Evolutionary conservation across 139 green algal species (phyloP).

Genomic region (Volvox reticuliferus): DNA sequence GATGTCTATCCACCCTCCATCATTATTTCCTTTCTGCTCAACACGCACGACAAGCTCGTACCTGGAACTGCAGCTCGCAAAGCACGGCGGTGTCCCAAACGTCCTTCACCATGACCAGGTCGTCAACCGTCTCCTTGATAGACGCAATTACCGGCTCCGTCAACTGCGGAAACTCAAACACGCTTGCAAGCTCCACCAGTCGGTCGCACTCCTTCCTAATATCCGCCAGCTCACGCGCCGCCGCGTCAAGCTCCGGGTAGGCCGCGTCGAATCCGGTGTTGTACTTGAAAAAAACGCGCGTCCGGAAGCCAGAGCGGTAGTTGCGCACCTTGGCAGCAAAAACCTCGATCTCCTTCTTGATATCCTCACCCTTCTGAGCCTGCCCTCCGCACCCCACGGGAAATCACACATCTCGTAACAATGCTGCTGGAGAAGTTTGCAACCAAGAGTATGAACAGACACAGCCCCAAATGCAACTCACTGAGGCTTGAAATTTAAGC

Average conservation of each 20-base stretch:
- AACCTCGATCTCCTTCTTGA: slow-evolving; percentile 77
- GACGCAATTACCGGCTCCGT: slow-evolving; percentile 54
- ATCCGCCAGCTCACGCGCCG: slow-evolving; percentile 68
- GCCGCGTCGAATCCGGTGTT: slow-evolving; percentile 69
- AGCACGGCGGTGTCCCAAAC: slow-evolving; percentile 83
- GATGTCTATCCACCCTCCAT: no score
- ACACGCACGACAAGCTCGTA: background rate
- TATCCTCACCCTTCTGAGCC: slow-evolving; percentile 73
- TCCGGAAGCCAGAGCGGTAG: slow-evolving; percentile 71
- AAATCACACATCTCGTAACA: no score
- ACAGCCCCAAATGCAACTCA: no score
- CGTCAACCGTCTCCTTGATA: slow-evolving; percentile 67
- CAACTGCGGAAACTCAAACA: slow-evolving; percentile 85
- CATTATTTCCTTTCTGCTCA: background rate
- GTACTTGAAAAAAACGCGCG: slow-evolving; percentile 77
- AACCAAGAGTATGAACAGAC: no score
- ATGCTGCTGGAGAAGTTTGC: no score
- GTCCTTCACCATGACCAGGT: slow-evolving; percentile 84
- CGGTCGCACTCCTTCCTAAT: slow-evolving; percentile 60
- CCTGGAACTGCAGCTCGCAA: slow-evolving; percentile 79
- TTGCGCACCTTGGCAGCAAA: slow-evolving; percentile 64
- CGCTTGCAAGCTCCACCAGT: slow-evolving; percentile 75
- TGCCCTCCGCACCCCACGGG: background rate
- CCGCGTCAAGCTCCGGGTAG: slow-evolving; percentile 78
- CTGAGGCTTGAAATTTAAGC: no score